Percentiles rank a stretch among this genome's conserved stretches.
These are phyloP conservation scores for Hebeloma cylindrosporum DNA, from an alignment of 768 basidiomycete species.

Conservation along the genomic window DNA sequence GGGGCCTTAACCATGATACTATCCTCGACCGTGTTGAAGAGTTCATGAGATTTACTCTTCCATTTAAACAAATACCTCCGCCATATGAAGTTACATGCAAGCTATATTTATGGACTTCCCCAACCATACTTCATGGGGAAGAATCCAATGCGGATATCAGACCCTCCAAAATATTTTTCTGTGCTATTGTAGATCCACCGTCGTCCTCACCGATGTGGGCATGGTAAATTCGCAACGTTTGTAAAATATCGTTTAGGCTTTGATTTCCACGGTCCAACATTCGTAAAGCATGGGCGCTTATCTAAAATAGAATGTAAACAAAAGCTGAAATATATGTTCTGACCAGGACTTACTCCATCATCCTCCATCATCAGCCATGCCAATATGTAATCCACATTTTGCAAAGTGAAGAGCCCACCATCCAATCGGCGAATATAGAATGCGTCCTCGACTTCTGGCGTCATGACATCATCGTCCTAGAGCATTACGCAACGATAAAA, in stretches of 20 bases:
- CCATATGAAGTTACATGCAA: no score
- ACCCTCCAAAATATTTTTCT: constrained; percentile 66
- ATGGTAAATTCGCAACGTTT: constrained; percentile 67
- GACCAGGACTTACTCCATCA: constrained; percentile 79
- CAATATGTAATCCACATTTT: constrained; percentile 90
- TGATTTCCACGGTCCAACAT: constrained; percentile 77
- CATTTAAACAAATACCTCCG: no score
- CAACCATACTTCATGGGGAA: constrained; percentile 6
- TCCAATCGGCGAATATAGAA: constrained; percentile 90
- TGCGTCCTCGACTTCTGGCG: constrained; percentile 63
- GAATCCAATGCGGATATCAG: constrained; percentile 61
- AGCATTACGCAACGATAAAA: constrained; percentile 45
- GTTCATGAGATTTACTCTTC: constrained; percentile 3
- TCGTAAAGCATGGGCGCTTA: constrained; percentile 69
- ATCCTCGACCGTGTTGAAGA: constrained; percentile 38
- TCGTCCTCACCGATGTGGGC: constrained; percentile 66
- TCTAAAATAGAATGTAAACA: constrained; percentile 43
- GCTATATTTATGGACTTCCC: constrained; percentile 6
- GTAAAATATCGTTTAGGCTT: constrained; percentile 67
- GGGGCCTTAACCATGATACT: constrained; percentile 93
- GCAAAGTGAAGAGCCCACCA: constrained; percentile 83
- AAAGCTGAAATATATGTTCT: constrained; percentile 1
- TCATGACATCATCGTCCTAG: constrained; percentile 54
- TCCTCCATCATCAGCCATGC: constrained; percentile 98
- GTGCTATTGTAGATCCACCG: constrained; percentile 45